A percentile compares a stretch with the other conserved stretches of the same genome.
Evolutionary conservation across 352 stramenopile genomes (phyloP).

Genomic region (Lagenidium sp.): DNA sequence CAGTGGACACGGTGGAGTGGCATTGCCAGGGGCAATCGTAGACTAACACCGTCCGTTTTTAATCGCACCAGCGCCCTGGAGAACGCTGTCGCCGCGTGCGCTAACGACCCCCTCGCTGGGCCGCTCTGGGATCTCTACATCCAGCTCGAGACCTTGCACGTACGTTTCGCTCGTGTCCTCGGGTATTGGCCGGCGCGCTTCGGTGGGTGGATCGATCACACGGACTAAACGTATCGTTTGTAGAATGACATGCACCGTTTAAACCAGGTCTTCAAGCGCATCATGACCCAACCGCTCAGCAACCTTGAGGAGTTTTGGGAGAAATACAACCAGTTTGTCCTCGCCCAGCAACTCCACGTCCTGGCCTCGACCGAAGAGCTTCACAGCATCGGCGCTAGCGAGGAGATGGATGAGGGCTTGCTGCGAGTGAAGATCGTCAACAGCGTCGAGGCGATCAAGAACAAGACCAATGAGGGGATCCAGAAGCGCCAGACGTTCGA

Average conservation of each 20-base stretch:
- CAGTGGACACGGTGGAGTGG: constrained; percentile 16
- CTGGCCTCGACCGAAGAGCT: constrained; percentile 58
- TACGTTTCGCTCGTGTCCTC: too few species aligned
- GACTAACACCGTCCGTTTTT: constrained; percentile 6
- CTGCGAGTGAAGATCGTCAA: constrained; percentile 80
- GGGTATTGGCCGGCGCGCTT: not conserved
- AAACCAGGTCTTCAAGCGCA: constrained; percentile 76
- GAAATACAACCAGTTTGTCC: constrained; percentile 80
- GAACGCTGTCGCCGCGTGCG: constrained; percentile 41
- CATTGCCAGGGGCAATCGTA: not conserved
- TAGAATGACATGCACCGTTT: constrained; percentile 77
- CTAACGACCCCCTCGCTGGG: constrained; percentile 52
- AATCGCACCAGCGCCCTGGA: constrained; percentile 31
- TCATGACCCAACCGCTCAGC: constrained; percentile 56
- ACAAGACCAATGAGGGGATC: constrained; percentile 52
- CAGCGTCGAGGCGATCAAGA: constrained; percentile 60
- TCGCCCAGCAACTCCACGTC: constrained; percentile 55
- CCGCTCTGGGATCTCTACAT: constrained; percentile 77
- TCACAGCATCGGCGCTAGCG: constrained; percentile 31
- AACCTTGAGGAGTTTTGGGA: constrained; percentile 82
- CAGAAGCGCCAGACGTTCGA: constrained; percentile 61
- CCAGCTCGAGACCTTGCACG: constrained; percentile 66
- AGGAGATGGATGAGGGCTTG: constrained; percentile 73
- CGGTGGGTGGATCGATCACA: not conserved
- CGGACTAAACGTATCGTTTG: not conserved